phyloP scores from a whole-genome alignment of 106 monocot species.

The Cymbidium sinense region DNA sequence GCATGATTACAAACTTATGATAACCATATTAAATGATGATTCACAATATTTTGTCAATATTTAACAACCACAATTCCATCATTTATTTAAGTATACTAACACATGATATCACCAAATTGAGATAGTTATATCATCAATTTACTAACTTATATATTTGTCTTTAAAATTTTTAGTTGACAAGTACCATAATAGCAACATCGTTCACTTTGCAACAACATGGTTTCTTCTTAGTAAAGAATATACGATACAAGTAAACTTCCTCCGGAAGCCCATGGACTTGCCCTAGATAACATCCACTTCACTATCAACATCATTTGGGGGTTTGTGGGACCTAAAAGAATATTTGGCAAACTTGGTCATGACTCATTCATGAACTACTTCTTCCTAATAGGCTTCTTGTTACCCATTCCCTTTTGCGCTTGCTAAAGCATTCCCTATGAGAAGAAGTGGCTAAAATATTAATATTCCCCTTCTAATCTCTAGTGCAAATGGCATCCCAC shows the following conservation, averaged over 20 bases:
- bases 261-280: slow-evolving; percentile 85
- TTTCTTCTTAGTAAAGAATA: slow-evolving; percentile 62
- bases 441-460: slow-evolving; percentile 53
- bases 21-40: too few species aligned
- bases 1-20: too few species aligned
- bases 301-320: slow-evolving; percentile 89
- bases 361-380: slow-evolving; percentile 41
- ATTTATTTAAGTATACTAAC: too few species aligned
- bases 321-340: slow-evolving; percentile 71
- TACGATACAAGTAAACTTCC: slow-evolving; percentile 53
- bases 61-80: not conserved
- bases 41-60: too few species aligned
- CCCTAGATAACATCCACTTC: slow-evolving; percentile 57
- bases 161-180: slow-evolving; percentile 32
- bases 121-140: not conserved
- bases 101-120: not conserved
- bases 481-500: slow-evolving; percentile 48
- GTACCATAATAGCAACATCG: slow-evolving; percentile 45
- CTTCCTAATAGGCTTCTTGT: slow-evolving; percentile 58
- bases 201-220: slow-evolving; percentile 75
- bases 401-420: slow-evolving; percentile 65
- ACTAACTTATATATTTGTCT: not conserved
- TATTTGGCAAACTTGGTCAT: slow-evolving; percentile 54
- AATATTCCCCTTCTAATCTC: slow-evolving; percentile 65
- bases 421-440: slow-evolving; percentile 37